Evolutionary conservation across 176 grass and related monocot genomes (phyloP).

Genomic region (Avena sativa): DNA sequence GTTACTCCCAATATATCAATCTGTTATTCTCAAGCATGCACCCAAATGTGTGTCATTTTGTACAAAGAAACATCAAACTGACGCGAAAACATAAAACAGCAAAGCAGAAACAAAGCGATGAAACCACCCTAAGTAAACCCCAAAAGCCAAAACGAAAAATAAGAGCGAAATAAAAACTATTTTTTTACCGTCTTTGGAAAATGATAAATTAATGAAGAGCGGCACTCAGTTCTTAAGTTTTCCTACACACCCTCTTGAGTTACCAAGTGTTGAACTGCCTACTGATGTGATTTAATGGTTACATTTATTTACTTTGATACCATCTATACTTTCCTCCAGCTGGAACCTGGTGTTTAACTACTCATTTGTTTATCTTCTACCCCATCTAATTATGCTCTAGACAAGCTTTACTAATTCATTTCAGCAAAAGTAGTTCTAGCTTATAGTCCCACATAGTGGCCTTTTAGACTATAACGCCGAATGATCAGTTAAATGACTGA

Average conservation of each 20-base stretch:
- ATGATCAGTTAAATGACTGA: neutral
- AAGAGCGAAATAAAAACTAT: neutral
- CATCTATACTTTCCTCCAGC: neutral
- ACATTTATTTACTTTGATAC: neutral
- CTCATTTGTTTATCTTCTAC: neutral
- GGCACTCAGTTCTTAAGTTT: neutral
- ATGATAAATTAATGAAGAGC: neutral
- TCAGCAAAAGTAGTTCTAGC: constrained; percentile 7
- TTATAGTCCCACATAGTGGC: neutral
- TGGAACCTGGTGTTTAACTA: neutral
- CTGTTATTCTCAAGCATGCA: neutral
- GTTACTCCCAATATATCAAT: neutral
- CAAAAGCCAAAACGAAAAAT: neutral
- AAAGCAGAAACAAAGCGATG: neutral
- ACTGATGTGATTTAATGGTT: neutral
- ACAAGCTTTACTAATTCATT: neutral
- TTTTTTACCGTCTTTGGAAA: neutral
- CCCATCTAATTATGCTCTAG: neutral
- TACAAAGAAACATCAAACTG: neutral
- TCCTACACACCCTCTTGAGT: neutral
- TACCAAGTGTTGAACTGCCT: neutral
- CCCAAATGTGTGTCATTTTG: neutral
- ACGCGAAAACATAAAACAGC: neutral
- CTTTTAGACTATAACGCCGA: neutral
- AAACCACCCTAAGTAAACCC: neutral